phyloP scores from a whole-genome alignment of 345 rosid genomes.

The Citrus sp. region DNA sequence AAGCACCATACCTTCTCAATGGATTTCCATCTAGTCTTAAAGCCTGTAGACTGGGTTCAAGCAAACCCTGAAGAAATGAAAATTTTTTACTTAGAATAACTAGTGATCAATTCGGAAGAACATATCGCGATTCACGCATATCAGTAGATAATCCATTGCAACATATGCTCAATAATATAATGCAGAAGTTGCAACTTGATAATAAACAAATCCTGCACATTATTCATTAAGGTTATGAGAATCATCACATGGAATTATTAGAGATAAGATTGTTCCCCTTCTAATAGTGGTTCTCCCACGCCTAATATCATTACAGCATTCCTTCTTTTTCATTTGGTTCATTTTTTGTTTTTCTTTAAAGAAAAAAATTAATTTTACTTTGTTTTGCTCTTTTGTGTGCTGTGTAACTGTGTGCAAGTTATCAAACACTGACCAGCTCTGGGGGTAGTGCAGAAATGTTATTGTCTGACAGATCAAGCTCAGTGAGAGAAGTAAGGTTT shows the following conservation, averaged over 20 bases:
- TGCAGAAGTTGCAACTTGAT: not conserved
- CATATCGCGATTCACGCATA: not conserved
- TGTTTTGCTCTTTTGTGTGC: not conserved
- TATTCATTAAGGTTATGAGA: not conserved
- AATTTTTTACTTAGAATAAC: not conserved
- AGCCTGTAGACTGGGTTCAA: constrained; percentile 74
- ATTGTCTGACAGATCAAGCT: constrained; percentile 84
- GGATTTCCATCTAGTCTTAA: constrained; percentile 90
- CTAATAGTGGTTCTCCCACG: not conserved
- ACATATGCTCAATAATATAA: not conserved
- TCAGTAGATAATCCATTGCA: not conserved
- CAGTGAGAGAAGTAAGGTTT: constrained; percentile 60
- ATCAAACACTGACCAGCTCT: constrained; percentile 50
- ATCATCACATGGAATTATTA: not conserved
- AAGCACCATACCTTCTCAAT: constrained; percentile 59
- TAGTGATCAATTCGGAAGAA: not conserved
- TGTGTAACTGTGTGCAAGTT: not conserved
- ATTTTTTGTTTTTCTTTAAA: too few species aligned
- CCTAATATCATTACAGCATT: not conserved
- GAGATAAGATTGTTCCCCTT: not conserved
- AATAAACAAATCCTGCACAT: not conserved
- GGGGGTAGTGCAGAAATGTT: constrained; percentile 73
- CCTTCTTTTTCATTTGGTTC: not conserved
- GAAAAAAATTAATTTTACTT: too few species aligned
- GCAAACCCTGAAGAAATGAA: constrained; percentile 58